A percentile compares a stretch with the other conserved stretches of the same genome.
These are phyloP conservation scores for Thozetella sp. DNA, from an alignment of 495 filamentous ascomycete species.

Conservation along the genomic window DNA sequence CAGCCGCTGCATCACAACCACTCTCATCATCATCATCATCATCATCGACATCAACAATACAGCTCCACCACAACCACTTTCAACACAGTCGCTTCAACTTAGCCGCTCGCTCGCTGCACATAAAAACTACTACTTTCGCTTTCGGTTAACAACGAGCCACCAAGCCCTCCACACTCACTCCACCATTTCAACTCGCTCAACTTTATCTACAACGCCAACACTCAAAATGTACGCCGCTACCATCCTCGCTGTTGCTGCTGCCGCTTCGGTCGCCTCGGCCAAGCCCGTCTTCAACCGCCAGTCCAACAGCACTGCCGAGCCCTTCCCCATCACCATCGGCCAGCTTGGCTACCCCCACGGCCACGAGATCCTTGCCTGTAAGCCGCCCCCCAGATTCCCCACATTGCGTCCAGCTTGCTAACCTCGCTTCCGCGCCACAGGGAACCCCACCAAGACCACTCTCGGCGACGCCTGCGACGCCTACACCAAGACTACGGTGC, in stretches of 20 bases:
- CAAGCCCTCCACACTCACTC: too few species aligned
- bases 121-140: neutral
- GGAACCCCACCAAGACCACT: constrained; percentile 2
- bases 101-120: neutral
- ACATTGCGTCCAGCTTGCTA: neutral
- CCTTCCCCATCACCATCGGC: neutral
- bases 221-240: neutral
- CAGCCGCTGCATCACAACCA: too few species aligned
- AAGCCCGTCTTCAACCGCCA: neutral
- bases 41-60: too few species aligned
- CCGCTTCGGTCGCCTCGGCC: constrained; percentile 1
- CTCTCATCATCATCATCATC: too few species aligned
- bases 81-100: too few species aligned
- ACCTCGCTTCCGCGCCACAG: neutral
- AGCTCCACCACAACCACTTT: too few species aligned
- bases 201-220: too few species aligned
- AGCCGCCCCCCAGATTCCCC: neutral
- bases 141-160: too few species aligned
- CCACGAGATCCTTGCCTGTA: neutral
- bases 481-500: neutral
- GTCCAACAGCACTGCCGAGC: neutral
- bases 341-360: constrained; percentile 2
- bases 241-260: neutral
- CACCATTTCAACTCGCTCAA: neutral
- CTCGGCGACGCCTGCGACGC: neutral